Conservation (phyloP, 208 protist genomes). For the Wallacemonas collosoma region DNA sequence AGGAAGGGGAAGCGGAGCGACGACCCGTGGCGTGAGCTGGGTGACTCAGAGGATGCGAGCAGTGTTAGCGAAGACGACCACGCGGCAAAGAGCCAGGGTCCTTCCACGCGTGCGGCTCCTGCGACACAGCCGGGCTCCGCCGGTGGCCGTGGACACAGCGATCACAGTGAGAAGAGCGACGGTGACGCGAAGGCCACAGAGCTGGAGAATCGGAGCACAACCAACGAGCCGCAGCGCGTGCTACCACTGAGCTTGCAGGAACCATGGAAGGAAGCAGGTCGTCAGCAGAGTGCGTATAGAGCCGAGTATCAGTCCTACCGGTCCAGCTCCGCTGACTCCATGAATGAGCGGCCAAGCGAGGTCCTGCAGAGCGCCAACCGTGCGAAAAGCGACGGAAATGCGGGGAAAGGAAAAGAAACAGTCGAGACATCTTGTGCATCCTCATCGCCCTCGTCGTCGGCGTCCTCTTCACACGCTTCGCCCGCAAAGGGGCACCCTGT, state of each 20-base stretch:
- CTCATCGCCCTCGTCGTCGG: not conserved
- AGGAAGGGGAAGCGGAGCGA: not conserved
- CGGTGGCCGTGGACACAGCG: not conserved
- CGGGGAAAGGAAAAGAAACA: too few species aligned
- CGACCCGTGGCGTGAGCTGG: conserved; percentile 4
- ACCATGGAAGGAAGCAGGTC: not conserved
- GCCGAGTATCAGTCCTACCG: not conserved
- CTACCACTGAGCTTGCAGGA: conserved; percentile 7
- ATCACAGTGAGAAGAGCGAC: not conserved
- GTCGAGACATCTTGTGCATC: too few species aligned
- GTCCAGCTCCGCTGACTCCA: conserved; percentile 3
- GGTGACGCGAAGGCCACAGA: not conserved
- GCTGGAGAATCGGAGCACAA: not conserved
- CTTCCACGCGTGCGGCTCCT: not conserved
- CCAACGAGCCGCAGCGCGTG: not conserved
- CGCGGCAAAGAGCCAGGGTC: not conserved
- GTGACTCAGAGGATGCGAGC: conserved; percentile 6
- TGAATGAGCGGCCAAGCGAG: not conserved
- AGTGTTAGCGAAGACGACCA: not conserved
- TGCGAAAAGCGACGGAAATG: too few species aligned
- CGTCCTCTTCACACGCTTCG: conserved; percentile 6
- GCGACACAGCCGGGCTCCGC: not conserved
- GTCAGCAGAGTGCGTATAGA: not conserved
- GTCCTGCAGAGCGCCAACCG: not conserved
- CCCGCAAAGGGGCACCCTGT: not conserved